Evolutionary conservation across 2,329 filamentous ascomycete species (phyloP).

Genomic region (Colletotrichum tabaci): DNA sequence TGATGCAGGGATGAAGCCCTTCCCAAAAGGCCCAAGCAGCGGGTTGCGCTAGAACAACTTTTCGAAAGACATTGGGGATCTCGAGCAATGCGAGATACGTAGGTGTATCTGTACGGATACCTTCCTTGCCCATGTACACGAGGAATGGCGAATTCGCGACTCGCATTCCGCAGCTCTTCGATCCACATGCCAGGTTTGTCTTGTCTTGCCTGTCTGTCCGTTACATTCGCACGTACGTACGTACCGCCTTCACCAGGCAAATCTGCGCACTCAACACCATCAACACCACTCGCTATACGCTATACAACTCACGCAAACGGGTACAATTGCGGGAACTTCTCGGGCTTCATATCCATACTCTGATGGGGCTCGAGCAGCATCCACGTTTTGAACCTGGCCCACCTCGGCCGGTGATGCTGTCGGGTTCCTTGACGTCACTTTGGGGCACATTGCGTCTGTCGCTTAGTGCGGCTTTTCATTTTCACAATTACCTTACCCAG

Average conservation of each 20-base stretch:
- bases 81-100: constrained; percentile 1
- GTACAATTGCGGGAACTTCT: constrained; percentile 24
- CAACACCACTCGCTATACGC: neutral
- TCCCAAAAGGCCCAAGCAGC: constrained; percentile 18
- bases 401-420: constrained; percentile 8
- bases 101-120: too few species aligned
- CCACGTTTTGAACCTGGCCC: constrained; percentile 31
- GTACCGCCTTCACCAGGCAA: neutral
- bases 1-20: constrained; percentile 18
- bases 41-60: constrained; percentile 37
- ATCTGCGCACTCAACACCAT: constrained; percentile 3
- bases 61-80: constrained; percentile 19
- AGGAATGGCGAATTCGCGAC: constrained; percentile 31
- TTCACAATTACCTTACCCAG: constrained; percentile 38
- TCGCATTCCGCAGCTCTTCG: constrained; percentile 19
- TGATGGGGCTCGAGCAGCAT: constrained; percentile 23
- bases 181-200: neutral
- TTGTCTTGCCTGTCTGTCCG: neutral
- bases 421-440: constrained; percentile 34
- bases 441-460: constrained; percentile 6
- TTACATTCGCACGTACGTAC: neutral
- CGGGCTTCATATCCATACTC: constrained; percentile 29
- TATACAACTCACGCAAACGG: neutral
- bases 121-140: constrained; percentile 6
- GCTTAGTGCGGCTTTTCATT: constrained; percentile 38